Base-by-base conservation (phyloP, 805 yeast species). In the Kuraishia ogatae region DNA sequence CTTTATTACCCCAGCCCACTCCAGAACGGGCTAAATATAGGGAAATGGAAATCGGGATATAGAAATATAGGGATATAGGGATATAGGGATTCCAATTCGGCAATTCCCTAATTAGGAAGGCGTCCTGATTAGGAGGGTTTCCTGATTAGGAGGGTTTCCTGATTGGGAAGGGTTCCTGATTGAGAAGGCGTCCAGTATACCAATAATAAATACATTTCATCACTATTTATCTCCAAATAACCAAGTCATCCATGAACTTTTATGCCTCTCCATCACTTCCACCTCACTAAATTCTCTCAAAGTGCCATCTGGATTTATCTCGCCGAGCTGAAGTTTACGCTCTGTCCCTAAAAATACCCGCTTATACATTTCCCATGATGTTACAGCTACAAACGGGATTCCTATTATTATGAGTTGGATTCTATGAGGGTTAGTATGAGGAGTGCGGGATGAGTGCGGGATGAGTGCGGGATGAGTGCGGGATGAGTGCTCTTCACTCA, bases 271-370 rank as follows among this genome's bases (percentile, higher is more conserved):
- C 17, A 60, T 56, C 54, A 66, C 71, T 59, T 79, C 83, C 49
- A 71, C 72, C 17, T 73, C 76, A 13, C 68, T 62, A 62, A 76
- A 79, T 51, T 72, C 62, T n/a, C 77, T 63, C 4, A 77, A 63
- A 1, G 76, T 68, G 0, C 81, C 81, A 53, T 77, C 81, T 1
- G 76, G 72, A 51, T 67, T 62, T 56, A 68, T 66, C 50, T 73
- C 79, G 11, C 83, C 83, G 48, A 71, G 64, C 59, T 79, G 83
- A 2, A 69, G 67, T 35, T 71, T 69, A 57, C 78, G 66, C 51
- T 75, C 78, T 19, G 72, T 71, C 4, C 79, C 79, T 13, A 68
- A 62, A 39, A 73, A 65, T 15, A 66, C 51, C 24, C 75, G 55
- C 48, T 69, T 60, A 54, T 69, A 71, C 2, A 71, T 54, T 54